A percentile compares a stretch with the other conserved stretches of the same genome.
phyloP scores from a whole-genome alignment of 1,139 yeast species.

The Debaryomyces subglobosus region DNA sequence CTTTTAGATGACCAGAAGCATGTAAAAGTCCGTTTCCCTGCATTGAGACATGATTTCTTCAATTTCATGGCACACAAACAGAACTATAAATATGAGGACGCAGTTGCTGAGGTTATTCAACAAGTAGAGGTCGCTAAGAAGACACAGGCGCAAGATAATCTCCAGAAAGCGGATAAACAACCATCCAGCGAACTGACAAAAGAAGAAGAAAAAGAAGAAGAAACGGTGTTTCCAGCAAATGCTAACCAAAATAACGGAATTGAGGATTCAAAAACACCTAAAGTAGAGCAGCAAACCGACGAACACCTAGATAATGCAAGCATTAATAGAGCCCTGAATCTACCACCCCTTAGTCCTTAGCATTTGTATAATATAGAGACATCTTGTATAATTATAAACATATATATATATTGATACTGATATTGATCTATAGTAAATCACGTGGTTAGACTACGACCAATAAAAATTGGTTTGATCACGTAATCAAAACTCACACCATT shows the following conservation, averaged over 20 bases:
- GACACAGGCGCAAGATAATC: background rate
- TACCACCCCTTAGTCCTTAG: background rate
- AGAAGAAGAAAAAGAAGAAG: background rate
- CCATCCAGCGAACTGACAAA: background rate
- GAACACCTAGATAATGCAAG: slow-evolving; percentile 1
- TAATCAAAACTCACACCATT: slow-evolving; percentile 13
- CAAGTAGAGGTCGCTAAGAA: background rate
- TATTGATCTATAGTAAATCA: background rate
- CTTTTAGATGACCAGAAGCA: slow-evolving; percentile 18
- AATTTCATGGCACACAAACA: slow-evolving; percentile 10
- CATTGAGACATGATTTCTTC: slow-evolving; percentile 31
- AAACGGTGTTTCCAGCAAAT: background rate
- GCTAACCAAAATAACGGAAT: background rate
- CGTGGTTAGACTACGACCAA: slow-evolving; percentile 11
- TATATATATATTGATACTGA: background rate
- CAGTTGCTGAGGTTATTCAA: background rate
- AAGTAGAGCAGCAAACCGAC: background rate
- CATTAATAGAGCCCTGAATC: slow-evolving; percentile 1
- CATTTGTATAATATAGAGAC: background rate
- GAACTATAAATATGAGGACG: slow-evolving; percentile 10
- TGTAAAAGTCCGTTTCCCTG: slow-evolving; percentile 14
- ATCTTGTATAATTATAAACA: background rate
- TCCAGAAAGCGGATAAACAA: background rate
- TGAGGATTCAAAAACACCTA: background rate
- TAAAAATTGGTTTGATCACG: slow-evolving; percentile 12